phyloP scores from a whole-genome alignment of 2,329 filamentous ascomycete genomes.

The Fusarium floridanum region DNA sequence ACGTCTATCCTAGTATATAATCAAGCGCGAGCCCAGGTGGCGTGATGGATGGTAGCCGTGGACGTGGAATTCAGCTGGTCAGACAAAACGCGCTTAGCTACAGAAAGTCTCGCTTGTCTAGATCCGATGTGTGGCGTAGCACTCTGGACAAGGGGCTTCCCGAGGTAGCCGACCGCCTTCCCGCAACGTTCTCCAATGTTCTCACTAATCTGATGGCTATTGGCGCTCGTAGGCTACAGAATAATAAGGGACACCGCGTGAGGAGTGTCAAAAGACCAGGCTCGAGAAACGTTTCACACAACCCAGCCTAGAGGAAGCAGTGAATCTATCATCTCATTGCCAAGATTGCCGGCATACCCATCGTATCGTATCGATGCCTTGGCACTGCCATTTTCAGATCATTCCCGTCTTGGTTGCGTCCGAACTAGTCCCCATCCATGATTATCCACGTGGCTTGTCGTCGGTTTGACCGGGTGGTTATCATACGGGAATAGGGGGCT shows the following conservation, averaged over 20 bases:
- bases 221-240: background rate
- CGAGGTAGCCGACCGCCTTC: background rate
- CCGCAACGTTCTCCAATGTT: background rate
- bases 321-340: background rate
- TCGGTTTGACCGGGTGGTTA: background rate
- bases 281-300: background rate
- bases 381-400: background rate
- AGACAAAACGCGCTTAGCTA: background rate
- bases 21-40: background rate
- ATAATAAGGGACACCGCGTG: background rate
- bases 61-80: background rate
- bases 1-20: background rate
- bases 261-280: background rate
- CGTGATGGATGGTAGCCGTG: constrained; percentile 26
- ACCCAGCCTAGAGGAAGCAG: background rate
- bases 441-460: background rate
- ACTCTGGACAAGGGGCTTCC: background rate
- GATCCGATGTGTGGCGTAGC: background rate
- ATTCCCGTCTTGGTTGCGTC: background rate
- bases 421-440: background rate
- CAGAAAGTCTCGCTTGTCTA: background rate
- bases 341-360: background rate
- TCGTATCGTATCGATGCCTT: background rate
- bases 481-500: background rate
- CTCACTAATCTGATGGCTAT: background rate